phyloP scores from a whole-genome alignment of 345 rosid genomes.

The Syzygium jambos region DNA sequence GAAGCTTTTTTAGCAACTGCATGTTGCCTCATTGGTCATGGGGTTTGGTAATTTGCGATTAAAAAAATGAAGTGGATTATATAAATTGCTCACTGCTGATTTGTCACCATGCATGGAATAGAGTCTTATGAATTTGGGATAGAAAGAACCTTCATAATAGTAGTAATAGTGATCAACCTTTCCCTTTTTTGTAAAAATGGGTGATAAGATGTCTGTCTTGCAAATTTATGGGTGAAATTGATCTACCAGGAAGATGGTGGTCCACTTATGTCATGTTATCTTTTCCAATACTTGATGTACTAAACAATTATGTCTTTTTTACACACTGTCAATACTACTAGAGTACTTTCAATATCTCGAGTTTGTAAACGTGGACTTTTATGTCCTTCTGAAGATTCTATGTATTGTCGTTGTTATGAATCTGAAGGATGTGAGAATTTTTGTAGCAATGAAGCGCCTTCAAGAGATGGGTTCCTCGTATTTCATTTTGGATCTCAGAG shows the following conservation, averaged over 20 bases:
- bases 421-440: not conserved
- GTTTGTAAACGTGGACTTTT: not conserved
- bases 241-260: too few species aligned
- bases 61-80: not conserved
- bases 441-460: conserved; percentile 83
- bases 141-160: not conserved
- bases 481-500: conserved; percentile 89
- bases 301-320: too few species aligned
- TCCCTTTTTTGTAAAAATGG: too few species aligned
- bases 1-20: not conserved
- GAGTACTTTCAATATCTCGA: not conserved
- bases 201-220: too few species aligned
- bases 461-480: conserved; percentile 82
- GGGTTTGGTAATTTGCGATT: not conserved
- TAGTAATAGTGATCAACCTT: not conserved
- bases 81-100: not conserved
- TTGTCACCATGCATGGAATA: not conserved
- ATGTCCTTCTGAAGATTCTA: not conserved
- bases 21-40: not conserved
- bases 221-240: too few species aligned
- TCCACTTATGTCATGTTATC: not conserved
- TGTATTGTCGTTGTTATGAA: not conserved
- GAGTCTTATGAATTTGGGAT: too few species aligned
- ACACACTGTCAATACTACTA: not conserved
- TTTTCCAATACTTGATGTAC: too few species aligned